These are phyloP conservation scores for Gynostemma pentaphyllum DNA, from an alignment of 306 rosid genomes.

Conservation along the genomic window DNA sequence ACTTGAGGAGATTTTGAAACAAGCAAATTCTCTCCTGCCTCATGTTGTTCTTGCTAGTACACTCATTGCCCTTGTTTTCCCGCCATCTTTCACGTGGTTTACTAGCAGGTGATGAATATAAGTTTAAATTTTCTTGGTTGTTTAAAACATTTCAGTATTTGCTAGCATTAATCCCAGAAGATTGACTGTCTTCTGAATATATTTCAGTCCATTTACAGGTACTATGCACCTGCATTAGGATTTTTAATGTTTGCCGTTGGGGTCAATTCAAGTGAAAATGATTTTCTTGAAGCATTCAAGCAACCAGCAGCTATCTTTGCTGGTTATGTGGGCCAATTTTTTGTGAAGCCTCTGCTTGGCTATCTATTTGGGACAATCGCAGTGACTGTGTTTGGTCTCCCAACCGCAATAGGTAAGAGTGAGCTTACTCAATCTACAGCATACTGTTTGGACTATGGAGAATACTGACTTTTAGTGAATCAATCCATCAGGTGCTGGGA, in stretches of 20 bases:
- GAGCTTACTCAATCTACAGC: constrained; percentile 14
- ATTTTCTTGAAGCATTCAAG: constrained; percentile 73
- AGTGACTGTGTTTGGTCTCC: constrained; percentile 52
- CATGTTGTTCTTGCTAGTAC: constrained; percentile 68
- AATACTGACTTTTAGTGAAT: constrained; percentile 25
- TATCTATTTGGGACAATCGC: constrained; percentile 62
- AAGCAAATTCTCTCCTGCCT: constrained; percentile 72
- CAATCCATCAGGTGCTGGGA: constrained; percentile 72
- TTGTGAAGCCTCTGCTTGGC: constrained; percentile 81
- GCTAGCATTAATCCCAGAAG: neutral
- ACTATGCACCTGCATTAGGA: constrained; percentile 93
- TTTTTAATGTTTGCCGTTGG: constrained; percentile 98
- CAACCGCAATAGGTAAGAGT: constrained; percentile 64
- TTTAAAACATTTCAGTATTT: neutral
- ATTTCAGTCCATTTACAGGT: constrained; percentile 34
- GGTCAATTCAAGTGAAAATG: constrained; percentile 83
- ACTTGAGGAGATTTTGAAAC: constrained; percentile 44
- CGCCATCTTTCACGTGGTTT: constrained; percentile 92
- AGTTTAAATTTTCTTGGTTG: constrained; percentile 5
- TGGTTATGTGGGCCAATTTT: constrained; percentile 79
- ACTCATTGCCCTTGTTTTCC: constrained; percentile 64
- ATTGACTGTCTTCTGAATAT: neutral
- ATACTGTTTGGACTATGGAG: neutral
- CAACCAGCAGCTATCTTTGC: constrained; percentile 63
- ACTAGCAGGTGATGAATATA: constrained; percentile 58